A percentile compares a stretch with the other conserved stretches of the same genome.
phyloP scores from a whole-genome alignment of 78 protist species.

The Andalucia godoyi region DNA sequence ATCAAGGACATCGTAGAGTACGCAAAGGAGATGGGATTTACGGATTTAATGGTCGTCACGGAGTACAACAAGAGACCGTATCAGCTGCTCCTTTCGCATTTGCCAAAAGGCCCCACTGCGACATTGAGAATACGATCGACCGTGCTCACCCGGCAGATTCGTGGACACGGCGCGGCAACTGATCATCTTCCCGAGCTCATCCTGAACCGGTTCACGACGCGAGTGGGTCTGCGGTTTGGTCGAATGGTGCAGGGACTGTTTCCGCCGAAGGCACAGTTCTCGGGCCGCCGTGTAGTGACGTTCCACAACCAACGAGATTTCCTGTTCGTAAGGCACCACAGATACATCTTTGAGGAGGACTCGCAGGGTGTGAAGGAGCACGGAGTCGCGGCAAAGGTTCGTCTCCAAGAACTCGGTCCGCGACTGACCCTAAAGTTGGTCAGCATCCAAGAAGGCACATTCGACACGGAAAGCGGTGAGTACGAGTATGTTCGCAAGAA shows the following conservation, averaged over 20 bases:
- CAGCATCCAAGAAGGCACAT: slow-evolving; percentile 83
- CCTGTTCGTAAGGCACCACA: slow-evolving; percentile 89
- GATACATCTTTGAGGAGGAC: slow-evolving; percentile 47
- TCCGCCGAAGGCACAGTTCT: slow-evolving; percentile 77
- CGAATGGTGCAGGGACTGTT: slow-evolving; percentile 76
- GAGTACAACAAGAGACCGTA: slow-evolving; percentile 36
- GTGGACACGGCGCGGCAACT: slow-evolving; percentile 11
- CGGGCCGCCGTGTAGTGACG: slow-evolving; percentile 84
- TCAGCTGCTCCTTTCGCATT: slow-evolving; percentile 61
- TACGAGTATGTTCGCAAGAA: slow-evolving; percentile 62
- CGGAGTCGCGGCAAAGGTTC: slow-evolving; percentile 28
- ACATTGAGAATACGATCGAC: slow-evolving; percentile 59
- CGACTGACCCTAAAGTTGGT: slow-evolving; percentile 82
- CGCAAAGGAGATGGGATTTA: slow-evolving; percentile 61
- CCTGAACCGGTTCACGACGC: slow-evolving; percentile 83
- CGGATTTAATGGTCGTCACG: slow-evolving; percentile 81
- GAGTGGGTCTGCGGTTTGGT: slow-evolving; percentile 82
- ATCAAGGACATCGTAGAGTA: slow-evolving; percentile 63
- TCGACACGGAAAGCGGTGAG: slow-evolving; percentile 81
- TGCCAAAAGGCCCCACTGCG: slow-evolving; percentile 97
- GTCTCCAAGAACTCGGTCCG: slow-evolving; percentile 95
- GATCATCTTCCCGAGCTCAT: slow-evolving; percentile 76
- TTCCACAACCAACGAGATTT: slow-evolving; percentile 96
- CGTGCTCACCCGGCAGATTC: slow-evolving; percentile 35
- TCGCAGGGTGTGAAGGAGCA: too few relatives aligned